Evolutionary conservation across 208 protist species (phyloP), one percentile per base, ranked within the genome.

Genomic region (Ichthyophonus hoferi): DNA sequence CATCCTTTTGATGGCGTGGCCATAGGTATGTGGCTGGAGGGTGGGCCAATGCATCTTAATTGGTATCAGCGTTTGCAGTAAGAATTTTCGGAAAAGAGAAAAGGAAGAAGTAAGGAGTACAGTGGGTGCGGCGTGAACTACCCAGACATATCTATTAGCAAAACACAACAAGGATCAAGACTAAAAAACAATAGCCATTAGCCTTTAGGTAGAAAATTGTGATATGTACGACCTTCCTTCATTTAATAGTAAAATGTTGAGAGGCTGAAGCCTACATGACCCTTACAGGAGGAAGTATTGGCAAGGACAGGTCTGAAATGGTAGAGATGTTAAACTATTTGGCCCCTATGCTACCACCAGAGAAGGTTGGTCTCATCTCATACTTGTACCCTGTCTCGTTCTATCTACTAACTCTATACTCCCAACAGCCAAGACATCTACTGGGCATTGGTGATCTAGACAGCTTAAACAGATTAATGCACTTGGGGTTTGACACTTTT

Each of bases 401-500:
- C n/a, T n/a, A n/a, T n/a, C n/a, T n/a, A n/a, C n/a, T n/a, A n/a
- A n/a, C n/a, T n/a, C n/a, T n/a, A n/a, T n/a, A n/a, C n/a, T n/a
- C n/a, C n/a, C n/a, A n/a, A 14, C 39, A 85, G 81, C 81, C 81
- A 41, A 0, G 81, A 12, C 81, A 85, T 35, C 39, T 85, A 34
- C 39, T 85, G 39, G 81, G 81, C 0, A 85, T 85, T 58, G 81
- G n/a, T 17, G 81, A 85, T 58, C 39, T 85, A 38, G n/a, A 14
- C 12, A 41, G n/a, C 40, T 7, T 38, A 34, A 37, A 17, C 12
- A 7, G 14, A 42, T 85, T 14, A 31, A 37, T 85, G 24, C 81
- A 14, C 39, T 38, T 85, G 24, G 81, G 81, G 24, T 41, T 85
- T 34, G 81, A 85, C 81, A 85, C 81, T 35, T 85, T 85, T 38